phyloP scores from a whole-genome alignment of 2,329 filamentous ascomycete genomes.

The Epichloe uncinata region DNA sequence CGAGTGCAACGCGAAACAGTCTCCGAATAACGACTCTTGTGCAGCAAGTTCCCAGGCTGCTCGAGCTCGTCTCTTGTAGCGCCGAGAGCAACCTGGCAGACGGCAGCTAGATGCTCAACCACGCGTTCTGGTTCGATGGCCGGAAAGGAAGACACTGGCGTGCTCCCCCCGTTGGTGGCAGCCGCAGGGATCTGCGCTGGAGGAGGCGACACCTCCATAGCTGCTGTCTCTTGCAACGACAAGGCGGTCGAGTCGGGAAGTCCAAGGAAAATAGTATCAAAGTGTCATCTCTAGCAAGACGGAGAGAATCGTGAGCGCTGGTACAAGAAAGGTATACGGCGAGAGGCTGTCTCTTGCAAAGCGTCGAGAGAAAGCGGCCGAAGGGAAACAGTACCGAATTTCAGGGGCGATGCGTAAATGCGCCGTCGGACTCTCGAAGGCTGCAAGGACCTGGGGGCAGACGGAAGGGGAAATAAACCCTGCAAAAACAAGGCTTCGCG shows the following conservation, averaged over 20 bases:
- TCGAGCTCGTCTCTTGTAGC: too few species aligned
- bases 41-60: too few species aligned
- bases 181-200: slow-evolving; percentile 28
- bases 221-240: slow-evolving; percentile 12
- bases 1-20: too few species aligned
- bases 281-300: background rate
- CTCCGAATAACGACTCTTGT: too few species aligned
- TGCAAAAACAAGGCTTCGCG: background rate
- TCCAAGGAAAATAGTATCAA: background rate
- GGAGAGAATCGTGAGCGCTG: background rate
- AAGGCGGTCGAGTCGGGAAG: background rate
- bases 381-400: background rate
- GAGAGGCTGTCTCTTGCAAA: background rate
- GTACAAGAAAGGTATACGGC: background rate
- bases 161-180: slow-evolving; percentile 26
- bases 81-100: too few species aligned
- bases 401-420: background rate
- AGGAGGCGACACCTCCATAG: slow-evolving; percentile 41
- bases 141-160: slow-evolving; percentile 29
- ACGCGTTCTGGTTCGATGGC: too few species aligned
- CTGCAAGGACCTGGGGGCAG: background rate
- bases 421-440: background rate
- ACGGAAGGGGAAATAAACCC: too few species aligned
- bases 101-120: too few species aligned
- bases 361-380: background rate